A percentile compares a stretch with the other conserved stretches of the same genome.
Evolutionary conservation across 2,329 filamentous ascomycete genomes (phyloP).

Genomic region (Fusarium bactridioides): DNA sequence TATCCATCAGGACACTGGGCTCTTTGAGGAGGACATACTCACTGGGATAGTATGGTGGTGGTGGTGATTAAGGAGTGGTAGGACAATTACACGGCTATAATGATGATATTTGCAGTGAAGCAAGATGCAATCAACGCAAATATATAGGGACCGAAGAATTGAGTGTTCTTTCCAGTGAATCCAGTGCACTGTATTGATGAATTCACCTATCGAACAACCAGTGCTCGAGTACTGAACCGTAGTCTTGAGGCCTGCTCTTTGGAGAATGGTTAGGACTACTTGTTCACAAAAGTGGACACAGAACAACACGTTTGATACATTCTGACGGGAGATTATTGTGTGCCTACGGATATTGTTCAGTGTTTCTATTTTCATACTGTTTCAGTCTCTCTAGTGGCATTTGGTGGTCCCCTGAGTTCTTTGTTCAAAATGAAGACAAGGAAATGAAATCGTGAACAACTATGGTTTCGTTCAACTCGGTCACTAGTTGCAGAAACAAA

Average conservation of each 20-base stretch:
- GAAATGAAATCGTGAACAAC: not conserved
- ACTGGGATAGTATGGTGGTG: not conserved
- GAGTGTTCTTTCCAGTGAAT: not conserved
- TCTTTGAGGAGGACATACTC: not conserved
- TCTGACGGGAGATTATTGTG: not conserved
- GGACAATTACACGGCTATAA: not conserved
- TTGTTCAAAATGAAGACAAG: slow-evolving; percentile 8
- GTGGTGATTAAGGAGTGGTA: not conserved
- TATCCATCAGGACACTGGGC: not conserved
- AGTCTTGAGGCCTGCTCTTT: slow-evolving; percentile 13
- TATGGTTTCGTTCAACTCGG: not conserved
- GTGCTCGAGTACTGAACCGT: not conserved
- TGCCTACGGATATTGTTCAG: not conserved
- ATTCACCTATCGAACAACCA: slow-evolving; percentile 14
- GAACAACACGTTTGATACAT: not conserved
- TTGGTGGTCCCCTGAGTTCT: slow-evolving; percentile 11
- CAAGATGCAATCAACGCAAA: not conserved
- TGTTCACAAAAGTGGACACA: not conserved
- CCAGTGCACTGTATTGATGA: not conserved
- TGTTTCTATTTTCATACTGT: slow-evolving; percentile 21
- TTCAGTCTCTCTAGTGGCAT: slow-evolving; percentile 5
- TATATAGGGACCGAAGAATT: not conserved
- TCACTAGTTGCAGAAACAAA: not conserved
- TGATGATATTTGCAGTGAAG: not conserved
- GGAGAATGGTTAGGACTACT: not conserved